Conservation (phyloP, 148 eudicot genomes). For the Vaccinium macrocarpon region DNA sequence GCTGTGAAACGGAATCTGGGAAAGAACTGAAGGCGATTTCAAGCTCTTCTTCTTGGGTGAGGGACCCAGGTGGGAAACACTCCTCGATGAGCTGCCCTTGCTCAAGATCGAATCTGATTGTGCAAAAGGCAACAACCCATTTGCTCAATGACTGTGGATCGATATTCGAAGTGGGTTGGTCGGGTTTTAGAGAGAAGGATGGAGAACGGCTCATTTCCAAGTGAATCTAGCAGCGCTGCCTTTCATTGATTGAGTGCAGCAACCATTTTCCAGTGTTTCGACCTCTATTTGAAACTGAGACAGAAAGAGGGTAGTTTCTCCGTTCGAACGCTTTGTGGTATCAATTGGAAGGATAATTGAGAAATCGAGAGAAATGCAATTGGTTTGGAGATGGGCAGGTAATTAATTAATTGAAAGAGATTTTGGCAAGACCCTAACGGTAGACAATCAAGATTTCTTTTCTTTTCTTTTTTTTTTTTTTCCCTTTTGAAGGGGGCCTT, state of each 20-base stretch:
- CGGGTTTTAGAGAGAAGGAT: slow-evolving; percentile 65
- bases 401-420: background rate
- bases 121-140: slow-evolving; percentile 86
- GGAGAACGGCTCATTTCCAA: slow-evolving; percentile 79
- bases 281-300: background rate
- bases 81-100: slow-evolving; percentile 95
- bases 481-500: no score
- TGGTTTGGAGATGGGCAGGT: background rate
- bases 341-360: background rate
- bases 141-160: slow-evolving; percentile 54
- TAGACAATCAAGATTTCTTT: no score
- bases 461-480: no score
- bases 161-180: slow-evolving; percentile 40
- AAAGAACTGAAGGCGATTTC: slow-evolving; percentile 83
- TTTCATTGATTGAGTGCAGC: slow-evolving; percentile 19
- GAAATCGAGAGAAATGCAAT: background rate
- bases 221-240: slow-evolving; percentile 27
- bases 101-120: slow-evolving; percentile 92
- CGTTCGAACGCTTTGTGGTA: background rate
- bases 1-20: slow-evolving; percentile 92
- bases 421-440: no score
- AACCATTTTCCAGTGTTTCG: background rate
- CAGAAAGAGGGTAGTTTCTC: background rate
- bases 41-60: slow-evolving; percentile 79
- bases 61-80: slow-evolving; percentile 70